Conservation (phyloP, 495 filamentous ascomycete species). For the Podospora didyma region DNA sequence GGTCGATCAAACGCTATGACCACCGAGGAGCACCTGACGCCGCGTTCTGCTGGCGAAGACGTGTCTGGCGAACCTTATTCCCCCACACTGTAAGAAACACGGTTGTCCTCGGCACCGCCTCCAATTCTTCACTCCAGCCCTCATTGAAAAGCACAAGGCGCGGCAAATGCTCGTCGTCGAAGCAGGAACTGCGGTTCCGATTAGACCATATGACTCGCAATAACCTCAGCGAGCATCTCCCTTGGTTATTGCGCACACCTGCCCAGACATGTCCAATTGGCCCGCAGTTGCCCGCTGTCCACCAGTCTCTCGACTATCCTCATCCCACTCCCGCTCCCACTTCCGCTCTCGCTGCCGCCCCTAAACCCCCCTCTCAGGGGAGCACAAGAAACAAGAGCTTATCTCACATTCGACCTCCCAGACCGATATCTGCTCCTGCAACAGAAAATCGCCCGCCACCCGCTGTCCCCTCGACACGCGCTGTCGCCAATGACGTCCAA, state of each 20-base stretch:
- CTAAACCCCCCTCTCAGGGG: neutral
- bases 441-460: neutral
- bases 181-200: conserved; percentile 31
- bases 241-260: conserved; percentile 13
- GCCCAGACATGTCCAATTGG: conserved; percentile 1
- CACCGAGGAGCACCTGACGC: conserved; percentile 19
- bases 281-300: neutral
- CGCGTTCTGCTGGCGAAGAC: conserved; percentile 18
- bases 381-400: neutral
- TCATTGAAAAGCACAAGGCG: conserved; percentile 15
- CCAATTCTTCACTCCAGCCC: neutral
- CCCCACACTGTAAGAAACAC: conserved; percentile 18
- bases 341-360: neutral
- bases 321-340: neutral
- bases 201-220: conserved; percentile 59
- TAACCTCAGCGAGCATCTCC: conserved; percentile 19
- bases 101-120: neutral
- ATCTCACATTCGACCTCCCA: neutral
- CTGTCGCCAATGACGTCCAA: conserved; percentile 2
- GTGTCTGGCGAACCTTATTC: conserved; percentile 8
- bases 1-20: neutral
- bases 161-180: conserved; percentile 29
- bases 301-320: neutral
- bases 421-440: neutral
- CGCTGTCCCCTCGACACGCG: neutral